Evolutionary conservation across 2,329 filamentous ascomycete species (phyloP), one percentile per base, ranked within the genome.

Genomic region (Aureobasidium sp.): DNA sequence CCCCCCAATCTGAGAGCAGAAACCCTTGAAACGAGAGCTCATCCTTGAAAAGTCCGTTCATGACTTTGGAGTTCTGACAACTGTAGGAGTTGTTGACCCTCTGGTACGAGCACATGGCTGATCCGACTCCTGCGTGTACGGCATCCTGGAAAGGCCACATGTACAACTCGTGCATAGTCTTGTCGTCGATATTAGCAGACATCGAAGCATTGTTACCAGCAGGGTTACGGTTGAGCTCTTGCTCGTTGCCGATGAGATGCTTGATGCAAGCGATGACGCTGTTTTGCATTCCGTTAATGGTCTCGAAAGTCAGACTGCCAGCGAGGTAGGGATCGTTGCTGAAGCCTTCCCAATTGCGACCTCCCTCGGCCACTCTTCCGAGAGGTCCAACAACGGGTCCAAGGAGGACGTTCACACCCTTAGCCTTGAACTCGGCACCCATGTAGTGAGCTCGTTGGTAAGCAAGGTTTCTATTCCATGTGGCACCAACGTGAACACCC

Each of bases 281-380:
- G 32, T 80, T 77, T 67, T 86, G 83, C 64, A 85, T 80, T 1
- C 83, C 83, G 67, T 77, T 47, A 63, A 85, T 80, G 0, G 81
- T 84, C 64, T 80, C 69, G 2, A 78, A 76, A 20, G 74, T 82
- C 3, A 78, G 77, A 61, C 80, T 72, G 0, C 76, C 83, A 66
- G 84, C 81, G 24, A 91, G 79, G 4, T 82, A 83, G 0, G 88
- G 87, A 69, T 92, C 88, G 1, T 82, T 75, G 1, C 87, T 87
- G 68, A 91, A 91, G 0, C 84, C 84, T 70, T 92, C 88, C 87
- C 87, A 91, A 68, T 83, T 88, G n/a, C 88, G 82, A 3, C 72
- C 72, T 17, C 86, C 87, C 53, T 84, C 81, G 0, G 88, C 87
- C 68, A 90, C 88, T 10, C 87, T 81, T 1, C 88, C 88, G 3